Evolutionary conservation across 1,284 basidiomycete genomes (phyloP).

Genomic region (Gymnopus androsaceus): DNA sequence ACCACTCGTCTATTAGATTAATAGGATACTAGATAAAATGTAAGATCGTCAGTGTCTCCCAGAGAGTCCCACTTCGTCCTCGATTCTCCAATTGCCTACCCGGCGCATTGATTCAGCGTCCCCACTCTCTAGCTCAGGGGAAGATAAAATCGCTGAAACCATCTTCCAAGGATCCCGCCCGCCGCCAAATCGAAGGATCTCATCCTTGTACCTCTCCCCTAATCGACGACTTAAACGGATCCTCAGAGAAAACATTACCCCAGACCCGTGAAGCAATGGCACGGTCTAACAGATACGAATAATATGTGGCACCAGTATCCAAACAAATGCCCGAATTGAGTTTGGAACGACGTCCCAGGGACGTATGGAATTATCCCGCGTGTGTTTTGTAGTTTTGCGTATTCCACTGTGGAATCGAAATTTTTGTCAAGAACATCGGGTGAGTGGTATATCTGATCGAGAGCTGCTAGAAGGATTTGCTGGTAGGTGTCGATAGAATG

Average conservation of each 20-base stretch:
- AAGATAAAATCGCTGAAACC: slow-evolving; percentile 75
- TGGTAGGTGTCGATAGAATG: slow-evolving; percentile 84
- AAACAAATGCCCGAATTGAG: slow-evolving; percentile 93
- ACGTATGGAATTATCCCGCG: slow-evolving; percentile 83
- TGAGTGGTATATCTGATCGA: slow-evolving; percentile 94
- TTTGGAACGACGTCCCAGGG: slow-evolving; percentile 86
- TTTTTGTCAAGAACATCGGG: slow-evolving; percentile 47
- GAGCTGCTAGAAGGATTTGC: slow-evolving; percentile 86
- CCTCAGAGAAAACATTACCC: slow-evolving; percentile 68
- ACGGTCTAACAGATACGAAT: slow-evolving; percentile 95
- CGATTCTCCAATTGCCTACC: slow-evolving; percentile 86
- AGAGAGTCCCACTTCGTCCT: slow-evolving; percentile 60
- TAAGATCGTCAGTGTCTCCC: slow-evolving; percentile 45
- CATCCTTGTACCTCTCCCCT: slow-evolving; percentile 80
- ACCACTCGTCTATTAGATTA: not conserved
- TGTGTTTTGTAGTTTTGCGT: slow-evolving; percentile 65
- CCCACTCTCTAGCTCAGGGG: slow-evolving; percentile 65
- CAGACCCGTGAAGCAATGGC: slow-evolving; percentile 93
- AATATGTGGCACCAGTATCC: slow-evolving; percentile 98
- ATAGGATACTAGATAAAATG: not conserved
- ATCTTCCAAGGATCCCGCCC: slow-evolving; percentile 94
- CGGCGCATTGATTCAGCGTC: slow-evolving; percentile 84
- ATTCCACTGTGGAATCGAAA: slow-evolving; percentile 74
- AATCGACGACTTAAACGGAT: slow-evolving; percentile 64
- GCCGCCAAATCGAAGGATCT: slow-evolving; percentile 83